These are phyloP conservation scores for Iberis pinnata DNA, from an alignment of 345 rosid species.

Conservation along the genomic window DNA sequence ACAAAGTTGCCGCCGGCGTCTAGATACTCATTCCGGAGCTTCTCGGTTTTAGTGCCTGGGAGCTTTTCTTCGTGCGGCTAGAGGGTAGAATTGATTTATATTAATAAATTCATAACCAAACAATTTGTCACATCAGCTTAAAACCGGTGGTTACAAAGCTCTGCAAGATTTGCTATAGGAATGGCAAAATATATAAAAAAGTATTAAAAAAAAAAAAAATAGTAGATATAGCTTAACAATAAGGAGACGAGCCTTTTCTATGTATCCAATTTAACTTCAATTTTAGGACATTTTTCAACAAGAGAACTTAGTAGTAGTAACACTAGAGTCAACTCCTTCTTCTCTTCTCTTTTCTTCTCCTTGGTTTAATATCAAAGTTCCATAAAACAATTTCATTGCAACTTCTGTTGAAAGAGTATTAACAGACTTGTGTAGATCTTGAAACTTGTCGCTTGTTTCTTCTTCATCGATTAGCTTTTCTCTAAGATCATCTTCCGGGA, in stretches of 20 bases:
- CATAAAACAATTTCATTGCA: slow-evolving; percentile 46
- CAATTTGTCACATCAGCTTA: too few species aligned
- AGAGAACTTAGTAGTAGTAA: slow-evolving; percentile 41
- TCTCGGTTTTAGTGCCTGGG: too few species aligned
- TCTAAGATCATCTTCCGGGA: slow-evolving; percentile 49
- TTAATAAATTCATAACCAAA: too few species aligned
- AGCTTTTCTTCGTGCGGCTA: too few species aligned
- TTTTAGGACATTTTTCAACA: slow-evolving; percentile 40
- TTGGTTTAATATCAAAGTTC: slow-evolving; percentile 31
- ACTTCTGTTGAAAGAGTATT: slow-evolving; percentile 43
- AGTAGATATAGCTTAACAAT: not conserved
- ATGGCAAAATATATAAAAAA: too few species aligned
- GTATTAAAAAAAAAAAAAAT: too few species aligned
- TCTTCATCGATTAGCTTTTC: slow-evolving; percentile 42
- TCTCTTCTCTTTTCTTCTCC: slow-evolving; percentile 25
- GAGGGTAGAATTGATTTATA: too few species aligned
- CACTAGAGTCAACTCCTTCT: slow-evolving; percentile 20
- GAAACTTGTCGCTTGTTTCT: slow-evolving; percentile 40
- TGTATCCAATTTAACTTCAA: slow-evolving; percentile 26
- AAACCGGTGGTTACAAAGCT: too few species aligned
- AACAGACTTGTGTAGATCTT: slow-evolving; percentile 38
- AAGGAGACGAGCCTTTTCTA: not conserved
- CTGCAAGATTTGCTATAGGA: too few species aligned
- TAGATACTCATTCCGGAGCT: too few species aligned
- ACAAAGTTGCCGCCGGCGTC: too few species aligned